Evolutionary conservation across 345 rosid genomes (phyloP).

Genomic region (Hypericum perforatum): DNA sequence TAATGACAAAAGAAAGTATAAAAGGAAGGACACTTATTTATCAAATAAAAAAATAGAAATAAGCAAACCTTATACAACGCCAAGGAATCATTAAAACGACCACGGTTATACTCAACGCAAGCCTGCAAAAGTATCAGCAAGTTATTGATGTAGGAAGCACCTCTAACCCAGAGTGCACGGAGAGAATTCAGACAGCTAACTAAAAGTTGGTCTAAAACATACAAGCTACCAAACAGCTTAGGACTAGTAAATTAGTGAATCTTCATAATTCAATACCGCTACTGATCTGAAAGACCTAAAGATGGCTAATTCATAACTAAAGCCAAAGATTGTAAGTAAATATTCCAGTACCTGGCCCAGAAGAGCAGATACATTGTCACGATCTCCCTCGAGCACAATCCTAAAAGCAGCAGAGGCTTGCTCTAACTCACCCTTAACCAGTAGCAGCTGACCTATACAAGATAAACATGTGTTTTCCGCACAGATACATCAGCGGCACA

Average conservation of each 20-base stretch:
- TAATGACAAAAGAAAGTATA: too few species aligned
- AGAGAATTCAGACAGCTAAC: too few species aligned
- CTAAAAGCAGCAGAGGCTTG: constrained; percentile 88
- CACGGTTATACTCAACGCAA: constrained; percentile 76
- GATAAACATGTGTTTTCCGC: constrained; percentile 8
- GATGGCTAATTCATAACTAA: too few species aligned
- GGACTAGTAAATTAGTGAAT: too few species aligned
- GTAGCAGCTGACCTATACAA: constrained; percentile 79
- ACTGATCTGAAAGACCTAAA: too few species aligned
- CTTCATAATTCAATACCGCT: too few species aligned
- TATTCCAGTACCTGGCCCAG: constrained; percentile 72
- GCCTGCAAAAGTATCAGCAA: constrained; percentile 48
- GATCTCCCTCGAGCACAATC: constrained; percentile 66
- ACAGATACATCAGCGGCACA: not conserved
- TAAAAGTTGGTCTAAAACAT: too few species aligned
- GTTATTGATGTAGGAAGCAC: constrained; percentile 4
- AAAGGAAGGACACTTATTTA: not conserved
- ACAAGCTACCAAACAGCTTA: too few species aligned
- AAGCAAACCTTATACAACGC: constrained; percentile 68
- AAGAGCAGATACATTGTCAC: constrained; percentile 87
- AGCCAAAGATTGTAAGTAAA: not conserved
- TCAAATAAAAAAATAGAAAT: constrained; percentile 7
- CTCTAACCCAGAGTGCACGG: not conserved
- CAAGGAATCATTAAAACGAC: constrained; percentile 77
- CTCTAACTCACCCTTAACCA: constrained; percentile 88